These are phyloP conservation scores for Kondoa subrosea DNA, from an alignment of 768 basidiomycete genomes.

Conservation along the genomic window DNA sequence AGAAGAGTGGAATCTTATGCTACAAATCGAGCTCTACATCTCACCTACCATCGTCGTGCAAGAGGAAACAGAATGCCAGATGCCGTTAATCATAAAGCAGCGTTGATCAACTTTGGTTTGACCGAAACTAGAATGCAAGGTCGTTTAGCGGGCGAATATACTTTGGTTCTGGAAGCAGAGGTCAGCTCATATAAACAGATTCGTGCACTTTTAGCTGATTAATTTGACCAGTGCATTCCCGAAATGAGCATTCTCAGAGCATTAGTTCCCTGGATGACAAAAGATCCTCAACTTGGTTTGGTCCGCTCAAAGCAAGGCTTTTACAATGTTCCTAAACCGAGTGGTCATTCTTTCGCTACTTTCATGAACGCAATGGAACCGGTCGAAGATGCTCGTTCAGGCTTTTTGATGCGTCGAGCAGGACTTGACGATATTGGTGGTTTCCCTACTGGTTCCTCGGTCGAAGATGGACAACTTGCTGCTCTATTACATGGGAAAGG, in stretches of 20 bases:
- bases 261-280: slow-evolving; percentile 22
- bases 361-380: slow-evolving; percentile 23
- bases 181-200: slow-evolving; percentile 12
- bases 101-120: slow-evolving; percentile 28
- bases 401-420: slow-evolving; percentile 25
- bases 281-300: slow-evolving; percentile 22
- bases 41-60: slow-evolving; percentile 24
- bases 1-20: slow-evolving; percentile 20
- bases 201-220: neutral
- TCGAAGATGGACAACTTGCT: slow-evolving; percentile 26
- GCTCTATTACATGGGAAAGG: slow-evolving; percentile 24
- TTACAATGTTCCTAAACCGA: slow-evolving; percentile 26
- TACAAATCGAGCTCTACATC: slow-evolving; percentile 22
- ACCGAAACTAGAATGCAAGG: slow-evolving; percentile 24
- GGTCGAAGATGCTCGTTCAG: slow-evolving; percentile 23
- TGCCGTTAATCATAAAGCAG: slow-evolving; percentile 16
- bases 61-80: neutral
- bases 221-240: slow-evolving; percentile 20
- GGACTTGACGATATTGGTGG: slow-evolving; percentile 27
- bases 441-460: slow-evolving; percentile 24
- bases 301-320: slow-evolving; percentile 25
- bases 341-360: slow-evolving; percentile 20
- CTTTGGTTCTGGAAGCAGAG: slow-evolving; percentile 27
- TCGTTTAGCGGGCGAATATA: slow-evolving; percentile 22
- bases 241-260: slow-evolving; percentile 26